phyloP scores from a whole-genome alignment of 345 rosid species.

The Corymbia maculata region DNA sequence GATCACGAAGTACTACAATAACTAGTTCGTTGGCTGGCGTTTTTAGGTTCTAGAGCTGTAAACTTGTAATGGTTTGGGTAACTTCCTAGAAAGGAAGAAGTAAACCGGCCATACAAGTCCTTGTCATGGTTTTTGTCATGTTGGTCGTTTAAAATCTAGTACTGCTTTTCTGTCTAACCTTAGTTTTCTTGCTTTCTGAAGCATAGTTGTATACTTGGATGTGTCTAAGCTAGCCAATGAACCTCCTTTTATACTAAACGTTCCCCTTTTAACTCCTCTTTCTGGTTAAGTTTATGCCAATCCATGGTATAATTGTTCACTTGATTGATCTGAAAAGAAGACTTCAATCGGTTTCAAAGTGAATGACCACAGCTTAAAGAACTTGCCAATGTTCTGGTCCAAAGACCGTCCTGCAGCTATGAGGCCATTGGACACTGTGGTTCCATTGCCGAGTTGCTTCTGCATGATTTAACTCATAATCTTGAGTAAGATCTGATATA shows the following conservation, averaged over 20 bases:
- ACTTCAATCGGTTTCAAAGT: not conserved
- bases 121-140: not conserved
- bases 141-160: not conserved
- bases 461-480: not conserved
- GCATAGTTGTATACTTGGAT: not conserved
- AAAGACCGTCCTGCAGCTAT: not conserved
- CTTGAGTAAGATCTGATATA: not conserved
- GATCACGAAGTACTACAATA: rapidly evolving
- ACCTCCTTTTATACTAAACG: not conserved
- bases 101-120: not conserved
- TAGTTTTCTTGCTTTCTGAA: not conserved
- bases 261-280: not conserved
- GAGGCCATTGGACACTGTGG: not conserved
- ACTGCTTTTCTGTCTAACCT: not conserved
- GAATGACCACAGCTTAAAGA: not conserved
- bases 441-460: not conserved
- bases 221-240: not conserved
- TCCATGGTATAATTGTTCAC: not conserved
- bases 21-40: not conserved
- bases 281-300: not conserved
- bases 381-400: not conserved
- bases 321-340: not conserved
- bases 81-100: not conserved
- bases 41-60: not conserved
- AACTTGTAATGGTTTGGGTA: not conserved